Base-by-base conservation (phyloP, 768 basidiomycete genomes). In the Sistotremastrum suecicum region DNA sequence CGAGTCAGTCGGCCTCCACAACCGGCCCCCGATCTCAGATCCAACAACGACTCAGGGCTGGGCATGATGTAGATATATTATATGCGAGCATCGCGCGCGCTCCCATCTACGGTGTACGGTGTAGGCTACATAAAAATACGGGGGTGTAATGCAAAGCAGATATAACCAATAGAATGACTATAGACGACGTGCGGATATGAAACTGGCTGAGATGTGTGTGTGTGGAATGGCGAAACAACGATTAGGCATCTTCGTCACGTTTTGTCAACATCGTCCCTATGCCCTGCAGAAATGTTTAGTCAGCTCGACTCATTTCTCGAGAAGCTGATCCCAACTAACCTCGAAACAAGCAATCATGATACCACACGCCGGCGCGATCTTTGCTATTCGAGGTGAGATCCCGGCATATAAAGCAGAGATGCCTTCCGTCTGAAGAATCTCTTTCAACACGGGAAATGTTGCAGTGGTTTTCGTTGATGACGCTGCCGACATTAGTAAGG, bases 281-380 rank as follows among this genome's bases (percentile, higher is more conserved):
- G 32, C 50, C 48, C 50, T 51, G 20, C 20, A 20, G 20, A 31
- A 8, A 3, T 6, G 7, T 12, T 9, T 45, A 46, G 11, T 33
- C 5, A 45, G 30, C 7, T 7, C 33, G 5, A 5, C 20, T 20
- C 7, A 34, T 12, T 3, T 20, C 7, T 30, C 30, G 31, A n/a
- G n/a, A 7, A 30, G 28, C 12, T 43, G n/a, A 34, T 44, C 36
- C 12, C 28, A 39, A 63, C 73, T 32, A 53, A 79, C 91, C 77
- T 98, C 92, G 58, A 83, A 98, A 60, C 83, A 91, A 46, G 86
- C 78, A 59, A 97, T 95, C 94, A 98, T 97, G 53, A 99, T 83
- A 28, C 94, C 94, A 62, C 95, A 99, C 37, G 94, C 95, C 36
- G 95, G 95, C 7, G 89, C 89, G 51, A 95, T 94, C 63, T 98